Base-by-base conservation (phyloP, 2,329 filamentous ascomycete genomes). In the Exophiala alcalophila region DNA sequence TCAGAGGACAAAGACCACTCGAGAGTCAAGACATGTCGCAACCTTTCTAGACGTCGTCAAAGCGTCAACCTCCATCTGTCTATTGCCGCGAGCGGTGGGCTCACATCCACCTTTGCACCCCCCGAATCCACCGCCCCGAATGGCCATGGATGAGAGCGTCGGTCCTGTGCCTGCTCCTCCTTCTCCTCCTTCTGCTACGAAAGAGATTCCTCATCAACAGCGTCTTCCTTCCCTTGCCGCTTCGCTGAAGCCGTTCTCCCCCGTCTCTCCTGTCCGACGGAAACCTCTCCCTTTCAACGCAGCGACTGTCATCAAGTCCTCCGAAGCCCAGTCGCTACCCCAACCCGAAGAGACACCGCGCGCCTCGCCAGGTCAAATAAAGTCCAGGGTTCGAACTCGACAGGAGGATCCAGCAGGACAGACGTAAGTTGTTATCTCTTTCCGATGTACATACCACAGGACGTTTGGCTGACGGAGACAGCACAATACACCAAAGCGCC, bases 271-370 rank as follows among this genome's bases (percentile, higher is more conserved):
- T 48, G 65, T 77, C 46, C 69, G 69, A 54, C 68, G 74, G 54
- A 78, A 78, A 60, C 74, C 76, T 55, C 61, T 79, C 49, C 76
- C 75, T 49, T 62, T 66, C 47, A 69, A 68, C 63, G 65, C 66
- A 49, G 37, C 31, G 5, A 40, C 50, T 29, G 31, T 40, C 15
- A 14, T 47, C 29, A 38, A 38, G 19, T 42, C 47, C 14, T 38
- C 47, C 34, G 33, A 37, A 18, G 24, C 26, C 14, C 30, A 26
- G 26, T 30, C 32, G 40, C 54, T 50, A 55, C 57, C 55, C 20
- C 37, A 40, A 19, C 11, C 9, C 9, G n/a, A 26, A 10, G 18
- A 26, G 6, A 27, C 32, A 18, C 25, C 41, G 2, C n/a, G n/a
- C n/a, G n/a, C n/a, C n/a, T n/a, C n/a, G n/a, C n/a, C n/a, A n/a